phyloP scores from a whole-genome alignment of 2,329 filamentous ascomycete species.

The Neonectria neomacrospora region DNA sequence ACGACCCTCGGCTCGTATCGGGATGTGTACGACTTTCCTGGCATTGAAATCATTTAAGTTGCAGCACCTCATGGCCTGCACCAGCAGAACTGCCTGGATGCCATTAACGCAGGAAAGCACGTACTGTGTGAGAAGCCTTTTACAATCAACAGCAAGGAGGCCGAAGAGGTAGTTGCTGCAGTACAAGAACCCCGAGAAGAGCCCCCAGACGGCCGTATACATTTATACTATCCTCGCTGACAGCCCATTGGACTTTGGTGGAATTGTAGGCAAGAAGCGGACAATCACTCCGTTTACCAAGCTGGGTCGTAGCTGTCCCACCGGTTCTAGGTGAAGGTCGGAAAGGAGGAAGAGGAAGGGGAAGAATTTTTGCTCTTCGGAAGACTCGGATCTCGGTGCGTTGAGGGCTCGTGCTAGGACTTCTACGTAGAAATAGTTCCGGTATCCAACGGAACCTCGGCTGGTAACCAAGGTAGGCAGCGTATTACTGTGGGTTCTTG shows the following conservation, averaged over 20 bases:
- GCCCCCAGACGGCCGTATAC: constrained; percentile 51
- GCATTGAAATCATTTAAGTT: constrained; percentile 58
- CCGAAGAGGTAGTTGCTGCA: constrained; percentile 51
- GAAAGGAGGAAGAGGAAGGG: constrained; percentile 43
- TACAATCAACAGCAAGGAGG: constrained; percentile 52
- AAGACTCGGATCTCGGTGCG: too few relatives aligned
- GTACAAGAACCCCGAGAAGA: constrained; percentile 45
- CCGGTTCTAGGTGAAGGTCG: constrained; percentile 49
- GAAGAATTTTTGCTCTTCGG: too few relatives aligned
- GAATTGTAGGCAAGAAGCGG: constrained; percentile 53
- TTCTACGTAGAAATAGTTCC: too few relatives aligned
- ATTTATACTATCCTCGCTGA: constrained; percentile 49
- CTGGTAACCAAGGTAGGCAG: too few relatives aligned
- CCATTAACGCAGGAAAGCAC: constrained; percentile 56
- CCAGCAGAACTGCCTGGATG: constrained; percentile 55
- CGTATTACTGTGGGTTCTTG: too few relatives aligned
- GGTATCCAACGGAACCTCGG: too few relatives aligned
- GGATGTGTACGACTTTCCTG: constrained; percentile 53
- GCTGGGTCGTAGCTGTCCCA: constrained; percentile 46
- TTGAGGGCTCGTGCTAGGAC: too few relatives aligned
- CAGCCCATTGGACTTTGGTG: constrained; percentile 44
- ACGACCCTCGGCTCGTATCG: constrained; percentile 51
- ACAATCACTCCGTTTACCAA: constrained; percentile 50
- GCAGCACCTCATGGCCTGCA: constrained; percentile 58
- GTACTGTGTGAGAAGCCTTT: constrained; percentile 60